A percentile compares a stretch with the other conserved stretches of the same genome.
These are phyloP conservation scores for Hypoxylon fragiforme DNA, from an alignment of 495 filamentous ascomycete species.

Conservation along the genomic window DNA sequence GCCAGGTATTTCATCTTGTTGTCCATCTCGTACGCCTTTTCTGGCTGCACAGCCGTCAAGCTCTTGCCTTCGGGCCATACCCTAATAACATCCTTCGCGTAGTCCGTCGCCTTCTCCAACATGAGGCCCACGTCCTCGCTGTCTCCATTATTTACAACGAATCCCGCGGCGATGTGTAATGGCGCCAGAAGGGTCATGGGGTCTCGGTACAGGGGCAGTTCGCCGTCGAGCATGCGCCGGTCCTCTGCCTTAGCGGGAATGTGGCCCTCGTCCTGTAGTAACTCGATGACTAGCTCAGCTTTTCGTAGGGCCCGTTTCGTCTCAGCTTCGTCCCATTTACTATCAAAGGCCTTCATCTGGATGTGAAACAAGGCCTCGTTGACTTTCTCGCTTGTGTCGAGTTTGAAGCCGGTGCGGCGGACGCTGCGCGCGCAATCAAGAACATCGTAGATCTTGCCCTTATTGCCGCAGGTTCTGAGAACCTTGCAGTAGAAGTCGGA, in stretches of 20 bases:
- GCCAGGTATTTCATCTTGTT: constrained; percentile 35
- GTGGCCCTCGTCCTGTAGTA: constrained; percentile 57
- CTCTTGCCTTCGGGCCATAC: constrained; percentile 43
- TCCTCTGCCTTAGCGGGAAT: constrained; percentile 3
- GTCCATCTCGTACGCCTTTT: constrained; percentile 18
- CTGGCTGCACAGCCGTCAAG: constrained; percentile 39
- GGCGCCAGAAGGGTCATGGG: constrained; percentile 43
- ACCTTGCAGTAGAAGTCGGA: constrained; percentile 42
- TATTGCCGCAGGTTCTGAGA: constrained; percentile 43
- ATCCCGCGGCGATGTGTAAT: constrained; percentile 46
- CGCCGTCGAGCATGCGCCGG: constrained; percentile 4
- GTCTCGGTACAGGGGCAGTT: constrained; percentile 39
- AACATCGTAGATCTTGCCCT: constrained; percentile 50
- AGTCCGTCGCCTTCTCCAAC: constrained; percentile 35
- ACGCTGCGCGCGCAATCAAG: constrained; percentile 56
- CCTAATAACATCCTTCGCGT: constrained; percentile 40
- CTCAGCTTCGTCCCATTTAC: constrained; percentile 44
- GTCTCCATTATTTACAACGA: constrained; percentile 17
- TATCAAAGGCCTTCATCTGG: constrained; percentile 51
- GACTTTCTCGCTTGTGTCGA: constrained; percentile 48
- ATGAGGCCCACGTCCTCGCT: constrained; percentile 26
- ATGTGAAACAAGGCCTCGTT: constrained; percentile 54
- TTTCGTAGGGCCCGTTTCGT: constrained; percentile 45
- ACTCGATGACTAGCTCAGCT: constrained; percentile 52
- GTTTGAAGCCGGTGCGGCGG: constrained; percentile 53